Conservation (phyloP, 129 eudicot genomes). For the Kitagawia praeruptora region DNA sequence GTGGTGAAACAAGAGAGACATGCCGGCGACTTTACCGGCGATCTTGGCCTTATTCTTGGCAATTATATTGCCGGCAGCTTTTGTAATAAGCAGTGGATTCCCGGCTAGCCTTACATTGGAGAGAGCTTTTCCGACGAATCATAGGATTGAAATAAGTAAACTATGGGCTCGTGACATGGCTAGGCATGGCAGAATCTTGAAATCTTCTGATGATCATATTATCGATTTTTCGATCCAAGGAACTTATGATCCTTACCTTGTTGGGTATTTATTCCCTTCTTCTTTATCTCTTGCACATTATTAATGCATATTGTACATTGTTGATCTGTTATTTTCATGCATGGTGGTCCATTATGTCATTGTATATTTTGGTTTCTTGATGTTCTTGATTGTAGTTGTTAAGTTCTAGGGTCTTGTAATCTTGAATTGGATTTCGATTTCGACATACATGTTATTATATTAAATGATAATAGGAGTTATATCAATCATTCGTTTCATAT, state of each 20-base stretch:
- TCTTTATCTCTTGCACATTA: background rate
- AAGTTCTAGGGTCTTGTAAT: background rate
- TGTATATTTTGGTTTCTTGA: background rate
- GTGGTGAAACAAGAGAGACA: conserved; percentile 11
- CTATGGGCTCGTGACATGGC: conserved; percentile 54
- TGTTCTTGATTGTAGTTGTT: background rate
- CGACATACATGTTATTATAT: background rate
- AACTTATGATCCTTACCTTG: conserved; percentile 75
- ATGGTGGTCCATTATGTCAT: background rate
- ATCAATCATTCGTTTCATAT: too few relatives aligned
- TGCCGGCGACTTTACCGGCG: conserved; percentile 31
- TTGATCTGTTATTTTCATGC: background rate
- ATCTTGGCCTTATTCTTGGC: conserved; percentile 19
- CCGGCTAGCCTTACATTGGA: conserved; percentile 44
- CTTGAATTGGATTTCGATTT: background rate
- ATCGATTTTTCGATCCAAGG: conserved; percentile 80
- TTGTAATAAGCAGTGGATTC: conserved; percentile 35
- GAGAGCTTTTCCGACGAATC: conserved; percentile 53
- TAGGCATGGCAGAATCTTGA: conserved; percentile 71
- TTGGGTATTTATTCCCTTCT: conserved; percentile 47
- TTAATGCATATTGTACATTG: background rate
- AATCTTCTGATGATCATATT: conserved; percentile 46
- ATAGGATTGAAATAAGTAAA: conserved; percentile 46
- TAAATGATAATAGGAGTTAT: background rate
- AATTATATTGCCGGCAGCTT: conserved; percentile 20